Conservation (phyloP, 2,329 filamentous ascomycete species). For the Fusarium sp. region DNA sequence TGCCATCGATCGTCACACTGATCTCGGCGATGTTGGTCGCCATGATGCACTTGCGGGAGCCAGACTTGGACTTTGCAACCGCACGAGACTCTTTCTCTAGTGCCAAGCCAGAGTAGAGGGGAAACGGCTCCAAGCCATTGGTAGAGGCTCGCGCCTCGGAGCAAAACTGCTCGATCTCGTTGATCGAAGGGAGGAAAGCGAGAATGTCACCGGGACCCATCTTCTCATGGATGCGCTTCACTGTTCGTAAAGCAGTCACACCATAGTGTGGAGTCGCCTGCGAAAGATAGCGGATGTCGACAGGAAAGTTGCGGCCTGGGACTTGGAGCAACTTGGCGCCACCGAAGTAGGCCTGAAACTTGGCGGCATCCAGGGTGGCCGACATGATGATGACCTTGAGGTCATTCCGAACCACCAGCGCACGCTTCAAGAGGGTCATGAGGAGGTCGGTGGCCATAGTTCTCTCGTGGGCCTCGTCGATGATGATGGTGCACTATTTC, state of each 20-base stretch:
- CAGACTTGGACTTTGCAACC: neutral
- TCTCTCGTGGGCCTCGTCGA: conserved; percentile 30
- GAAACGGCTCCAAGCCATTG: conserved; percentile 83
- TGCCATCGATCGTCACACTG: conserved; percentile 95
- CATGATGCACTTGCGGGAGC: conserved; percentile 84
- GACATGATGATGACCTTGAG: conserved; percentile 27
- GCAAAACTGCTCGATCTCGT: conserved; percentile 80
- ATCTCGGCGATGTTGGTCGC: conserved; percentile 99
- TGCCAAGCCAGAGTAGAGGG: conserved; percentile 86
- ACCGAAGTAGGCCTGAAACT: neutral
- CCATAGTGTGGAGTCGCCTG: neutral
- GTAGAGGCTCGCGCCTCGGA: neutral
- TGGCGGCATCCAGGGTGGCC: neutral
- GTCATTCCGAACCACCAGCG: neutral
- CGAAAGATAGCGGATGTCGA: neutral
- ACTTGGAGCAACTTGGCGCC: neutral
- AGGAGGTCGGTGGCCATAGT: conserved; percentile 17
- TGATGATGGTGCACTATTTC: conserved; percentile 6
- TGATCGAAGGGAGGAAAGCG: conserved; percentile 93
- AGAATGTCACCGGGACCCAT: conserved; percentile 92
- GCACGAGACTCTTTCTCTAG: neutral
- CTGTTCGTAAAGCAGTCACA: too few relatives aligned
- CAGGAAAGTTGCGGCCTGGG: neutral
- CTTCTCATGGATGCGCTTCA: conserved; percentile 83
- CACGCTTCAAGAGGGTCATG: conserved; percentile 16